phyloP scores from a whole-genome alignment of 768 basidiomycete genomes.

The Mycena albidolilacea region DNA sequence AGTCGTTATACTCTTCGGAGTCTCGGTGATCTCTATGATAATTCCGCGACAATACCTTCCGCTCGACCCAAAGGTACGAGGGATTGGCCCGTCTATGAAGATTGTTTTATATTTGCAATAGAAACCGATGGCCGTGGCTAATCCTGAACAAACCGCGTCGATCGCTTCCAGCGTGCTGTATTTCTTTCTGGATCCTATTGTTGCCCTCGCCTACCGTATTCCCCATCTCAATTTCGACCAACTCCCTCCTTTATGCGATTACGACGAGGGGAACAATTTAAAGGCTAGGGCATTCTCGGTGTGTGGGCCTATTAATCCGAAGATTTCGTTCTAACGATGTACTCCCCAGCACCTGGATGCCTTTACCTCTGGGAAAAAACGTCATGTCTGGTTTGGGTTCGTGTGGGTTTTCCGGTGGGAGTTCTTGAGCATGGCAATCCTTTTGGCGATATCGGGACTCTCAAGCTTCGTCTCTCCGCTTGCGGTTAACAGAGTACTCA shows the following conservation, averaged over 20 bases:
- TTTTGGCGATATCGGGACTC: slow-evolving; percentile 46
- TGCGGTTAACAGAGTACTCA: slow-evolving; percentile 56
- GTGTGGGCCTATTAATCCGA: neutral
- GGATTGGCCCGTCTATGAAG: neutral
- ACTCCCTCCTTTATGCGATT: slow-evolving; percentile 74
- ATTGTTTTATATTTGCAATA: slow-evolving; percentile 38
- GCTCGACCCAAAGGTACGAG: slow-evolving; percentile 58
- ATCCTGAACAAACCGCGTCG: slow-evolving; percentile 67
- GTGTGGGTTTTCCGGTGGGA: slow-evolving; percentile 52
- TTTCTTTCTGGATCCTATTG: slow-evolving; percentile 67
- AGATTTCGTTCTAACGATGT: neutral
- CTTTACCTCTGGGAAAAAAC: slow-evolving; percentile 15
- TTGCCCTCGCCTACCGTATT: slow-evolving; percentile 59
- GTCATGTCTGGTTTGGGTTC: slow-evolving; percentile 56
- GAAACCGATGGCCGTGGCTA: slow-evolving; percentile 41
- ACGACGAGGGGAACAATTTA: slow-evolving; percentile 56
- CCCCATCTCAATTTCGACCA: slow-evolving; percentile 64
- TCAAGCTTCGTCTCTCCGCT: slow-evolving; percentile 53
- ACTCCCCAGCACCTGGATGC: slow-evolving; percentile 16
- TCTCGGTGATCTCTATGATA: slow-evolving; percentile 63
- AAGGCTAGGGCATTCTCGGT: slow-evolving; percentile 50
- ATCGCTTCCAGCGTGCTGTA: slow-evolving; percentile 59
- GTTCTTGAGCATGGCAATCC: slow-evolving; percentile 43
- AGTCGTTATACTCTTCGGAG: slow-evolving; percentile 51
- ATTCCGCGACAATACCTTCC: slow-evolving; percentile 70